Conservation (phyloP, 495 filamentous ascomycete genomes). For the Penicilliopsis zonata region DNA sequence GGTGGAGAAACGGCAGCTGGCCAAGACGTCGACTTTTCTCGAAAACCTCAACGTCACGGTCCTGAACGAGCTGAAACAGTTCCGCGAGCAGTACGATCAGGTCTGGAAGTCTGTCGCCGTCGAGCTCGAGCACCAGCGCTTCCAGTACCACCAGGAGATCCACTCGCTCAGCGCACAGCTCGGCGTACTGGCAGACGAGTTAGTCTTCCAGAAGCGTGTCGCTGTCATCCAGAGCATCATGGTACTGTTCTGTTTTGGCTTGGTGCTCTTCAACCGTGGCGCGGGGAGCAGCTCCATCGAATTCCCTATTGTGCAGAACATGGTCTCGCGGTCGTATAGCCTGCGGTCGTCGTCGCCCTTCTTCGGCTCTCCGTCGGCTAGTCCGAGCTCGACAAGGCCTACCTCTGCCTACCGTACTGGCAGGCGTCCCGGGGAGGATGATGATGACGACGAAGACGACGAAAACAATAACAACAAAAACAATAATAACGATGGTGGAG, state of each 20-base stretch:
- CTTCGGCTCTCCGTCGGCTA: slow-evolving; percentile 31
- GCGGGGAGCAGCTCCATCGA: slow-evolving; percentile 38
- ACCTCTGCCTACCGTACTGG: slow-evolving; percentile 24
- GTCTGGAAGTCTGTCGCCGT: slow-evolving; percentile 92
- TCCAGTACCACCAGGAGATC: slow-evolving; percentile 69
- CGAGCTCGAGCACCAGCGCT: slow-evolving; percentile 76
- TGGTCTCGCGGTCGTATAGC: slow-evolving; percentile 39
- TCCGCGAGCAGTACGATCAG: slow-evolving; percentile 82
- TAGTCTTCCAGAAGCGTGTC: slow-evolving; percentile 93
- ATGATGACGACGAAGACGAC: too few relatives aligned
- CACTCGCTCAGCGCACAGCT: slow-evolving; percentile 71
- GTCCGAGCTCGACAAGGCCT: slow-evolving; percentile 31
- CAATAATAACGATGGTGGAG: too few relatives aligned
- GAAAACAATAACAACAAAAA: too few relatives aligned
- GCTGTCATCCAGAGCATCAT: slow-evolving; percentile 79
- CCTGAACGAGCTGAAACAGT: slow-evolving; percentile 67
- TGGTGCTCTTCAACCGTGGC: slow-evolving; percentile 66
- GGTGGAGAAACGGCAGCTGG: slow-evolving; percentile 78
- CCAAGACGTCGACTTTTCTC: slow-evolving; percentile 72
- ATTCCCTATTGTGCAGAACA: slow-evolving; percentile 43
- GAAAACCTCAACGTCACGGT: slow-evolving; percentile 78
- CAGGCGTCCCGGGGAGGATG: too few relatives aligned
- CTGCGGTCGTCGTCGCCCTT: slow-evolving; percentile 27
- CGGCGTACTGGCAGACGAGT: slow-evolving; percentile 79
- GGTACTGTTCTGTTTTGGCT: slow-evolving; percentile 72